These are phyloP conservation scores for Groenewaldozyma salmanticensis DNA, from an alignment of 805 yeast genomes.

Conservation along the genomic window DNA sequence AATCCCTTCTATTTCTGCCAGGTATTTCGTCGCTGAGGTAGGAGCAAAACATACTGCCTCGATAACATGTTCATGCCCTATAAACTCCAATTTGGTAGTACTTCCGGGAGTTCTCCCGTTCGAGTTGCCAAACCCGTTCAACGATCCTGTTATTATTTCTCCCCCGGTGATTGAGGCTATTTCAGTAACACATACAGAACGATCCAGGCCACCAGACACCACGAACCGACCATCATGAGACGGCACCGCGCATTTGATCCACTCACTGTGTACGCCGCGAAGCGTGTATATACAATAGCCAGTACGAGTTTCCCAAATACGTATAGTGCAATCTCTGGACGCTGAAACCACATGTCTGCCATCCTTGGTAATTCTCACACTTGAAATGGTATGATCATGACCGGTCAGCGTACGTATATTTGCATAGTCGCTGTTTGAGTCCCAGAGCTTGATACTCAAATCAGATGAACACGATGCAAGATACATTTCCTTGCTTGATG, in stretches of 20 bases:
- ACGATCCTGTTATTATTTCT: too few relatives aligned
- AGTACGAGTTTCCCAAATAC: constrained; percentile 58
- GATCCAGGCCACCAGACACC: constrained; percentile 72
- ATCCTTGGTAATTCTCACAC: constrained; percentile 42
- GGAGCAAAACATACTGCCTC: constrained; percentile 69
- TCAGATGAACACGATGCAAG: constrained; percentile 46
- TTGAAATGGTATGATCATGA: constrained; percentile 79
- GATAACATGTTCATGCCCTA: constrained; percentile 78
- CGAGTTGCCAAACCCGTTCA: too few relatives aligned
- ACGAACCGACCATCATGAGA: constrained; percentile 44
- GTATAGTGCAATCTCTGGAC: constrained; percentile 85
- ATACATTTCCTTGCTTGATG: constrained; percentile 12
- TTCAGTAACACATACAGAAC: constrained; percentile 58
- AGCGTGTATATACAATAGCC: constrained; percentile 63
- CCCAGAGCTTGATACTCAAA: constrained; percentile 61
- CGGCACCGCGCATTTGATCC: constrained; percentile 53
- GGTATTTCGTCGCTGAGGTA: constrained; percentile 32
- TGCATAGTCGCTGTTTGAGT: constrained; percentile 37
- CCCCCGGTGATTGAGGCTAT: constrained; percentile 47
- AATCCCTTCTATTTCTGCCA: constrained; percentile 37
- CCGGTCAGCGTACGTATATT: constrained; percentile 61
- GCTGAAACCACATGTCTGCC: constrained; percentile 50
- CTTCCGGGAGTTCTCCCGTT: neutral
- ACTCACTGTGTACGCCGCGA: constrained; percentile 66
- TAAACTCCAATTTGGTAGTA: constrained; percentile 48